Conservation (phyloP, 306 rosid species). For the Dryas octopetala region DNA sequence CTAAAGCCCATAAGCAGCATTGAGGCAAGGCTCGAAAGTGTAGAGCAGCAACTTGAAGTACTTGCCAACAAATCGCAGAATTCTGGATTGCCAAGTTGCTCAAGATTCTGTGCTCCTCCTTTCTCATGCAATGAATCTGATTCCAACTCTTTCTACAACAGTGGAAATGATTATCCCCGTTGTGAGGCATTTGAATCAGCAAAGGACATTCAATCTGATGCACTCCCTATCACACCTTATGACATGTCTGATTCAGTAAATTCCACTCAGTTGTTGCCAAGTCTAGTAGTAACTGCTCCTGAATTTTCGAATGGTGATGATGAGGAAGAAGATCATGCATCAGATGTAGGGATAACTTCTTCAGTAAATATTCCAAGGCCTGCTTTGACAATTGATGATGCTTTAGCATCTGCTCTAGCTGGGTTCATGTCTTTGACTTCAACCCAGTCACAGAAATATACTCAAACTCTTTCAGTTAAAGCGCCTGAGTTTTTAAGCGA, state of each 20-base stretch:
- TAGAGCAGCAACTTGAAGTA: conserved; percentile 82
- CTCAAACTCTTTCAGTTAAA: conserved; percentile 39
- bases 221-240: conserved; percentile 27
- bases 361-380: conserved; percentile 43
- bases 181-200: conserved; percentile 35
- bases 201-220: conserved; percentile 38
- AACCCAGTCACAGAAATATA: conserved; percentile 35
- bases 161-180: conserved; percentile 35
- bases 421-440: conserved; percentile 57
- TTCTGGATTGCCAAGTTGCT: conserved; percentile 41
- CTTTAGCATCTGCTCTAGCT: conserved; percentile 79
- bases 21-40: conserved; percentile 77
- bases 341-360: conserved; percentile 27
- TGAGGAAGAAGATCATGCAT: conserved; percentile 41
- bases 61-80: conserved; percentile 44
- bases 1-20: conserved; percentile 68
- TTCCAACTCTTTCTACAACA: conserved; percentile 42
- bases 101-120: conserved; percentile 59
- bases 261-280: conserved; percentile 48
- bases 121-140: conserved; percentile 54
- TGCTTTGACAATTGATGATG: conserved; percentile 64
- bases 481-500: conserved; percentile 66
- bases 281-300: conserved; percentile 80
- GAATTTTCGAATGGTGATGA: conserved; percentile 68
- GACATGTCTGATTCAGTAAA: conserved; percentile 35